phyloP scores from a whole-genome alignment of 192 early-diverging fungal species.

The Backusella psychrophila region DNA sequence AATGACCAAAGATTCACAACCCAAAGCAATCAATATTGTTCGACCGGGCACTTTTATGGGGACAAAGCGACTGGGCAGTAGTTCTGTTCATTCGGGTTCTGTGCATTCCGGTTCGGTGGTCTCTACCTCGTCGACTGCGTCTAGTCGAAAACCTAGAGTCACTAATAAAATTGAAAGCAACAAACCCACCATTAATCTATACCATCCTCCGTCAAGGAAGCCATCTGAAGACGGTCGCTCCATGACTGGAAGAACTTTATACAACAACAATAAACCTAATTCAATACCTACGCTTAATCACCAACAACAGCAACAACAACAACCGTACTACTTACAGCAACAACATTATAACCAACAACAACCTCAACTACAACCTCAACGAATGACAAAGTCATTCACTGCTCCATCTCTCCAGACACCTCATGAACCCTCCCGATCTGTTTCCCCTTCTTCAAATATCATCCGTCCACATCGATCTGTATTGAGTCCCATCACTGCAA shows the following conservation, averaged over 20 bases:
- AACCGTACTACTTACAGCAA: not conserved
- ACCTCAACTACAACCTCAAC: not conserved
- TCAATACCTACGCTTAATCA: not conserved
- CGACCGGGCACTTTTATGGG: not conserved
- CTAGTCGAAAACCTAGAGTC: conserved; percentile 7
- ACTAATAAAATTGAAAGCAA: not conserved
- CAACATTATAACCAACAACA: not conserved
- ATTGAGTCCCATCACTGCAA: not conserved
- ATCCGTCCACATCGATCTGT: not conserved
- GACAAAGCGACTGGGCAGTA: not conserved
- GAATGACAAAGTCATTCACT: not conserved
- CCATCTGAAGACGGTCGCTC: not conserved
- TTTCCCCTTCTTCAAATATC: not conserved
- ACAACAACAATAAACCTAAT: conserved; percentile 1
- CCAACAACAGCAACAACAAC: not conserved
- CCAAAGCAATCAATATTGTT: conserved; percentile 12
- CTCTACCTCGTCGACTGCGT: not conserved
- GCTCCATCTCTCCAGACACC: not conserved
- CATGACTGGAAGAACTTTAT: not conserved
- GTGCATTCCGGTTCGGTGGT: not conserved
- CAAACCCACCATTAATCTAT: conserved; percentile 9
- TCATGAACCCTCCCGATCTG: not conserved
- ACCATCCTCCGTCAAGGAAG: conserved; percentile 12
- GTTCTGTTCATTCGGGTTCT: not conserved
- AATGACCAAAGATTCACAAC: conserved; percentile 11